A percentile compares a stretch with the other conserved stretches of the same genome.
phyloP scores from a whole-genome alignment of 768 basidiomycete genomes.

The Coprinellus micaceus region DNA sequence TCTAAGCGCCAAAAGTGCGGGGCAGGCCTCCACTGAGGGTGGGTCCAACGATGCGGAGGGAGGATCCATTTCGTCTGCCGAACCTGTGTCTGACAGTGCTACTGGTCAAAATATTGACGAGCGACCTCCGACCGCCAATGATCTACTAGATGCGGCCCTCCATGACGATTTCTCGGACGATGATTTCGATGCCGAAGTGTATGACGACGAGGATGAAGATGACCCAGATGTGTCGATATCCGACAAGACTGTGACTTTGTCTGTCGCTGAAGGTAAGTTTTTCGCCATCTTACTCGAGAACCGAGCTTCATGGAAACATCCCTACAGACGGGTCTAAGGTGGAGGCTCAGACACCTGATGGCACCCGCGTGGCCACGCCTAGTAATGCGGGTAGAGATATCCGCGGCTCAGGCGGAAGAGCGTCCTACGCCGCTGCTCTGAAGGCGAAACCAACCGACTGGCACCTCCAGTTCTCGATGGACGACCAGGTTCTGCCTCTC shows the following conservation, averaged over 20 bases:
- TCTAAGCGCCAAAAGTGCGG: constrained; percentile 45
- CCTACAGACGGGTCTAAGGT: constrained; percentile 81
- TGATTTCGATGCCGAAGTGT: constrained; percentile 84
- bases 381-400: constrained; percentile 45
- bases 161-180: constrained; percentile 81
- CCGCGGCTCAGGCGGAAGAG: constrained; percentile 35
- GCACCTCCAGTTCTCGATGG: constrained; percentile 96
- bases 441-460: constrained; percentile 92
- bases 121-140: constrained; percentile 38
- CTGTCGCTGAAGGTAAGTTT: constrained; percentile 70
- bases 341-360: constrained; percentile 95
- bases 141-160: constrained; percentile 60
- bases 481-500: constrained; percentile 76
- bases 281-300: background rate
- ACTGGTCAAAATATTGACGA: constrained; percentile 27
- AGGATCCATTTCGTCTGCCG: constrained; percentile 5
- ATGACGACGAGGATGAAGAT: constrained; percentile 73
- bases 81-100: constrained; percentile 8
- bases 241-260: constrained; percentile 85
- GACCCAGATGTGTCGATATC: constrained; percentile 65
- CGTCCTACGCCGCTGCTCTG: constrained; percentile 91
- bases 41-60: constrained; percentile 8
- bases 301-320: background rate
- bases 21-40: constrained; percentile 35
- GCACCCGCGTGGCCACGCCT: constrained; percentile 90